Evolutionary conservation across 208 protist species (phyloP), one percentile per base, ranked within the genome.

Genomic region (Trypanosoma cruzi): DNA sequence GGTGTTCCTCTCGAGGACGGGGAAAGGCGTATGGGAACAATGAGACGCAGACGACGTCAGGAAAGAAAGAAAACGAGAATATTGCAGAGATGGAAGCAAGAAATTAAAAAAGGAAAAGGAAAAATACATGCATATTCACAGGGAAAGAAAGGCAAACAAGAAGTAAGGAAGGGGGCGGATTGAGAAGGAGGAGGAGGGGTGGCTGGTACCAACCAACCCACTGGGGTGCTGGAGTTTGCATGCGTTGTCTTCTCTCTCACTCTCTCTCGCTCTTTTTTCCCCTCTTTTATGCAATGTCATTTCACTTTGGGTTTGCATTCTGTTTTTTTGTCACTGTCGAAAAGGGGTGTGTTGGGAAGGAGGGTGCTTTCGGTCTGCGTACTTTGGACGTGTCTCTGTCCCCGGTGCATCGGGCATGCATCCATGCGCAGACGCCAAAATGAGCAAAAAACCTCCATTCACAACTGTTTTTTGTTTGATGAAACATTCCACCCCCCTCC

Each of bases 271-370:
- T n/a, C n/a, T n/a, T n/a, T n/a, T n/a, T n/a, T n/a, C n/a, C n/a
- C n/a, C n/a, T 24, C 40, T 16, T 44, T 14, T 1, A 1, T 26
- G 44, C 29, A 18, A 24, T 22, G 40, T 55, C n/a, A n/a, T 34
- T 26, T 24, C 7, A 14, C 8, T 16, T 20, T 18, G 10, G 8
- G 18, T 31, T 16, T 26, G 14, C 18, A 1, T 44, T 22, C 22
- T 34, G 24, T 56, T 49, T 46, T 67, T 64, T 49, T 65, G 4
- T 24, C 50, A 32, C 20, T 14, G 4, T 1, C 40, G 29, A 64
- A 28, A 59, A 42, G 46, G 40, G 28, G 18, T 11, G 32, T 40
- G 52, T 6, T 28, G 31, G 55, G 55, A 14, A 24, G 18, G 34
- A 22, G n/a, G 5, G 14, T 11, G 4, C 1, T 20, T 37, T 0